Evolutionary conservation across 1,139 yeast genomes (phyloP), one percentile per base, ranked within the genome.

Genomic region (Meyerozyma sp.): DNA sequence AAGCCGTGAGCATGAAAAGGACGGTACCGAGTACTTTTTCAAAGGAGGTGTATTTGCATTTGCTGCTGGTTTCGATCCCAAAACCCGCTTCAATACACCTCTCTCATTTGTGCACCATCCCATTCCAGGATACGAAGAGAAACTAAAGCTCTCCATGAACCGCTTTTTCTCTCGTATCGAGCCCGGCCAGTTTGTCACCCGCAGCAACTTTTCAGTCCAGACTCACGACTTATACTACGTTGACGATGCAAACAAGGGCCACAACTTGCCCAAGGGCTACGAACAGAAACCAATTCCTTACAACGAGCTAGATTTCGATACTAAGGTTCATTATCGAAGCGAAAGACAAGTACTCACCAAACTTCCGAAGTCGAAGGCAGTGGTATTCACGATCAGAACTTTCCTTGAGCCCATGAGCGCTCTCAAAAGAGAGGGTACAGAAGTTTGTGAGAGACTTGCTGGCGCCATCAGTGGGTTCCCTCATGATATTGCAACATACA

Each of bases 51-150:
- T 79, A 0, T 77, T 83, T 56, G 81, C 81, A 3, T 84, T 83
- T 63, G 90, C 94, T 0, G 82, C 86, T 3, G 94, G 93, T 0
- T 86, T 86, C 58, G 76, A 82, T 50, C 93, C 91, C 2, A 55
- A 59, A 7, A 72, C 67, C 34, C 73, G 84, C 46, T 71, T 83
- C 54, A 70, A 79, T 48, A 68, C 60, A 40, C 84, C 84, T 2
- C 57, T 81, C 43, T 70, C 83, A 0, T 57, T 59, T 28, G 73
- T 82, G 38, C 89, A 83, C 52, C 73, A 64, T 13, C 88, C 88
- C 0, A 82, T 83, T 23, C 89, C 89, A 0, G 74, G 76, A 8
- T 82, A 82, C 54, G 68, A 71, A 45, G 59, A 68, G 36, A 79
- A 77, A 51, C 66, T 83, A 42, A 77, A 81, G 56, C 41, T 63